phyloP scores from a whole-genome alignment of 2,329 filamentous ascomycete genomes.

The Paracoccidioides brasiliensis region DNA sequence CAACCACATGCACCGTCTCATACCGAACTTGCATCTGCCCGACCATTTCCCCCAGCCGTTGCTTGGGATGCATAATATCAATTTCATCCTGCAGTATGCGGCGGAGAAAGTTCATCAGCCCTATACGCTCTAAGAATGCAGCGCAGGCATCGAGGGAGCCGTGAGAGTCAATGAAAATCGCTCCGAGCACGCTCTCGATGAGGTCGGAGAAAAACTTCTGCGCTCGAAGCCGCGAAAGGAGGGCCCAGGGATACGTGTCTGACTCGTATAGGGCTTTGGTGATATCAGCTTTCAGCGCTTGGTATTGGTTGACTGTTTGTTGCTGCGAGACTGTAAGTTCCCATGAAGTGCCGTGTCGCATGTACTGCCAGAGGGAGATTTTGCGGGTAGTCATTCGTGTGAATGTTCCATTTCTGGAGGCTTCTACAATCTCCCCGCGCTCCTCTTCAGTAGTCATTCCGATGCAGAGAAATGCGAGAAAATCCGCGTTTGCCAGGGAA shows the following conservation, averaged over 20 bases:
- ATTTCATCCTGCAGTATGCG: conserved; percentile 48
- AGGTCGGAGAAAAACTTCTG: conserved; percentile 76
- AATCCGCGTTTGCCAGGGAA: conserved; percentile 65
- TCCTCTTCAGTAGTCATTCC: conserved; percentile 25
- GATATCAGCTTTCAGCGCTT: conserved; percentile 38
- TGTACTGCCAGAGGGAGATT: conserved; percentile 53
- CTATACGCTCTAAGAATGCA: conserved; percentile 47
- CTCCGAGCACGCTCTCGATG: conserved; percentile 67
- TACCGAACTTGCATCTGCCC: conserved; percentile 44
- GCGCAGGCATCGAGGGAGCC: conserved; percentile 49
- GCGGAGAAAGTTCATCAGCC: conserved; percentile 50
- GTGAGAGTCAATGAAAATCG: conserved; percentile 65
- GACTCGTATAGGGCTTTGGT: conserved; percentile 37
- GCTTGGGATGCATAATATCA: conserved; percentile 49
- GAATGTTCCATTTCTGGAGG: conserved; percentile 14
- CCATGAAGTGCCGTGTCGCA: conserved; percentile 43
- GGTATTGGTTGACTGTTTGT: conserved; percentile 35
- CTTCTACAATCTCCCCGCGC: conserved; percentile 9
- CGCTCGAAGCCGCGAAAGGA: conserved; percentile 50
- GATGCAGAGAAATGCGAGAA: conserved; percentile 66
- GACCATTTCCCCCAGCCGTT: conserved; percentile 50
- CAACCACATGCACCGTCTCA: conserved; percentile 10
- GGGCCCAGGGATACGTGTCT: conserved; percentile 59
- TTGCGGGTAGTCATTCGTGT: conserved; percentile 17
- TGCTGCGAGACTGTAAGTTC: conserved; percentile 39